Percentiles rank a stretch among this genome's conserved stretches.
Evolutionary conservation across 2,329 filamentous ascomycete genomes (phyloP).

Genomic region (Phaeosphaeriaceae sp.): DNA sequence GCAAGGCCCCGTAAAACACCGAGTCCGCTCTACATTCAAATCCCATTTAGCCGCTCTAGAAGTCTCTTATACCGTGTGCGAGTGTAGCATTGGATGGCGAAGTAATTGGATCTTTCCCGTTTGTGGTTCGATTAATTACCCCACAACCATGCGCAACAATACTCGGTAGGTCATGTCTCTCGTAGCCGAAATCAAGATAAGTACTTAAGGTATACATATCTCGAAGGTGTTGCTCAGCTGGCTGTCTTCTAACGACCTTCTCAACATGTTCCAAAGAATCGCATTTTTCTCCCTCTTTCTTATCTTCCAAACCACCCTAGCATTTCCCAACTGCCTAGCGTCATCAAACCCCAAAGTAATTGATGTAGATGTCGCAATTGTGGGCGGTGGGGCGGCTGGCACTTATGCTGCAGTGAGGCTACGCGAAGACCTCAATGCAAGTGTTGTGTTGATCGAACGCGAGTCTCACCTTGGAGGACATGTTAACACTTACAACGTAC

Average conservation of each 20-base stretch:
- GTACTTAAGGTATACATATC: background rate
- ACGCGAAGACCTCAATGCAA: slow-evolving; percentile 47
- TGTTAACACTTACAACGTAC: slow-evolving; percentile 55
- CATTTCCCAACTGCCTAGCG: background rate
- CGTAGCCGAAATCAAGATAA: background rate
- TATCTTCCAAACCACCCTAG: background rate
- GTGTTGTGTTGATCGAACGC: slow-evolving; percentile 52
- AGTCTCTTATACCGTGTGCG: too few species aligned
- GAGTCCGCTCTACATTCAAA: too few species aligned
- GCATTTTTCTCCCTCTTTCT: background rate
- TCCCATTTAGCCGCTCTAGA: too few species aligned
- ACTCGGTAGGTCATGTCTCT: background rate
- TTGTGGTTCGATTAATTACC: too few species aligned
- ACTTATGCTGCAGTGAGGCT: slow-evolving; percentile 54
- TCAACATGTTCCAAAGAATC: background rate
- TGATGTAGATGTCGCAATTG: slow-evolving; percentile 44
- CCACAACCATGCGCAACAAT: too few species aligned
- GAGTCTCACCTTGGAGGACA: slow-evolving; percentile 55
- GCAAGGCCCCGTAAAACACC: too few species aligned
- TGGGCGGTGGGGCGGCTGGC: slow-evolving; percentile 54
- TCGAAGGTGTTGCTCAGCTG: background rate
- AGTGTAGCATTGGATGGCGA: too few species aligned
- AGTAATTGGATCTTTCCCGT: too few species aligned
- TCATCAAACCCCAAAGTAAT: slow-evolving; percentile 1
- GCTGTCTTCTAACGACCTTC: background rate